Percentiles rank a stretch among this genome's conserved stretches.
These are phyloP conservation scores for Kwoniella mangroviensis DNA, from an alignment of 768 basidiomycete genomes.

Conservation along the genomic window DNA sequence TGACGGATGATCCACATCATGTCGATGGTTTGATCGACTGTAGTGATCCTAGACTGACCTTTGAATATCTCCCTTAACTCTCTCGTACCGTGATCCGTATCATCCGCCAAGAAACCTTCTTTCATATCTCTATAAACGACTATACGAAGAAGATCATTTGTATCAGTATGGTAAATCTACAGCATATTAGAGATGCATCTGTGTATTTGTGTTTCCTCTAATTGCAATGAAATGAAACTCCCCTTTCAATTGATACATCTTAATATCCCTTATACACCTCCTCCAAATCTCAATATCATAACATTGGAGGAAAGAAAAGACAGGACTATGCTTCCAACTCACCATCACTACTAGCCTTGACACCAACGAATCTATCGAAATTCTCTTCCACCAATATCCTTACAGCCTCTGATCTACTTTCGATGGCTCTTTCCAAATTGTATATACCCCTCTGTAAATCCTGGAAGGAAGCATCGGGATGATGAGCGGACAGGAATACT, in stretches of 20 bases:
- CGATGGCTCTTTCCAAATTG: conserved; percentile 76
- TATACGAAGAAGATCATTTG: conserved; percentile 52
- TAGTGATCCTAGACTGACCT: too few species aligned
- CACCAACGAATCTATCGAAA: conserved; percentile 95
- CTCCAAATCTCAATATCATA: background rate
- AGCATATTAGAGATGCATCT: too few species aligned
- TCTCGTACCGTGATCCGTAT: conserved; percentile 79
- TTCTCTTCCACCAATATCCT: conserved; percentile 94
- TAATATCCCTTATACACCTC: background rate
- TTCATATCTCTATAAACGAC: conserved; percentile 92
- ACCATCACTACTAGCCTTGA: conserved; percentile 97
- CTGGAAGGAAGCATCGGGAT: conserved; percentile 93
- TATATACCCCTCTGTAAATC: conserved; percentile 80
- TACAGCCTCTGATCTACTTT: conserved; percentile 91
- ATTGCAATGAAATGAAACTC: background rate
- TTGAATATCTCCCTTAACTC: conserved; percentile 83
- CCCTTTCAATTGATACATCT: too few species aligned
- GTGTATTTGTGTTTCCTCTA: background rate
- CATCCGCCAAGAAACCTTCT: conserved; percentile 76
- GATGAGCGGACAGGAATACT: conserved; percentile 83
- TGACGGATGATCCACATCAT: too few species aligned
- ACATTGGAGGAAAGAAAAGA: background rate
- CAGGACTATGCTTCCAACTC: conserved; percentile 20
- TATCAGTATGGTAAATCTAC: too few species aligned
- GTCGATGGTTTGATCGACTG: too few species aligned